Conservation (phyloP, 768 basidiomycete genomes). For the Serendipita sp. region DNA sequence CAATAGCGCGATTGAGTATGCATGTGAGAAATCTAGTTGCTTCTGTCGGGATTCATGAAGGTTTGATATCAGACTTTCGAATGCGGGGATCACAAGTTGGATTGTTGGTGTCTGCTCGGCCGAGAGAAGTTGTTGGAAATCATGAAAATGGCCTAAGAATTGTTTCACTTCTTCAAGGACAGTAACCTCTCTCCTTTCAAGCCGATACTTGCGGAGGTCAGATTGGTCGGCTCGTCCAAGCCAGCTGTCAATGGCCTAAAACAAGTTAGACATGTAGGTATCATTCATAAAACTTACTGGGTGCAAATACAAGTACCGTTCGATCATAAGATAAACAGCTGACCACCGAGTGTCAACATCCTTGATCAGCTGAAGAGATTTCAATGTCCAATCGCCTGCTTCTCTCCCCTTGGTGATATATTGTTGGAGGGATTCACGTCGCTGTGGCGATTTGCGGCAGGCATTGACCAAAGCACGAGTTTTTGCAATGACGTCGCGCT, state of each 20-base stretch:
- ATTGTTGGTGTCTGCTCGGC: background rate
- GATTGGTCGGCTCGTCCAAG: background rate
- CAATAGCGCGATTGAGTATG: background rate
- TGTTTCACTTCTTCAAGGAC: background rate
- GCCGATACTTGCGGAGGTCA: background rate
- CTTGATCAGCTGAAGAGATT: background rate
- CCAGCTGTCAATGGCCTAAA: background rate
- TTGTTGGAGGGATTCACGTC: background rate
- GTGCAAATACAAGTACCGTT: background rate
- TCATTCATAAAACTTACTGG: background rate
- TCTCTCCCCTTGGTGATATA: background rate
- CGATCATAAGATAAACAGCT: background rate
- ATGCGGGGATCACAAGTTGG: background rate
- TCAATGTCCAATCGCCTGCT: background rate
- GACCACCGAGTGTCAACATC: slow-evolving; percentile 1
- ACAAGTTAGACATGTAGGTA: background rate
- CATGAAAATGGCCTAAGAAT: background rate
- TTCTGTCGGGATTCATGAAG: background rate
- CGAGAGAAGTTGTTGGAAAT: background rate
- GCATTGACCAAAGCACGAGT: background rate
- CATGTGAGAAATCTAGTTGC: background rate
- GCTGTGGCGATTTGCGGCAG: background rate
- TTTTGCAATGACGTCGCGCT: background rate
- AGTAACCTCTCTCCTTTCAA: background rate
- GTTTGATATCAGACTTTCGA: background rate